phyloP scores from a whole-genome alignment of 148 eudicot genomes.

The Rhododendron mucronatum region DNA sequence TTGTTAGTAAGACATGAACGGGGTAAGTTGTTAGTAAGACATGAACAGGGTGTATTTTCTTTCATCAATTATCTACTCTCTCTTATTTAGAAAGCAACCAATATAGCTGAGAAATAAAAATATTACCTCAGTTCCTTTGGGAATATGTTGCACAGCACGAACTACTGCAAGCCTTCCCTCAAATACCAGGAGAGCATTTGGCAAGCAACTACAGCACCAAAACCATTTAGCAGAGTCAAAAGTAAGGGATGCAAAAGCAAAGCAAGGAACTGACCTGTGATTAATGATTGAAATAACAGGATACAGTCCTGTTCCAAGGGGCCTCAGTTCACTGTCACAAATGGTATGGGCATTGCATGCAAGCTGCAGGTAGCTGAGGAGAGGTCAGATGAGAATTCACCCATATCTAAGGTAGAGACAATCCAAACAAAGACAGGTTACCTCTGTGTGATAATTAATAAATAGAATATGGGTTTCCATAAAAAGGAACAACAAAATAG shows the following conservation, averaged over 20 bases:
- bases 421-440: neutral
- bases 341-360: conserved; percentile 95
- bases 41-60: neutral
- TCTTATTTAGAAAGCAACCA: neutral
- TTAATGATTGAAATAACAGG: conserved; percentile 73
- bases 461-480: neutral
- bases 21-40: neutral
- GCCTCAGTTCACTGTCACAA: conserved; percentile 83
- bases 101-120: conserved; percentile 5
- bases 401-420: neutral
- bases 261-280: conserved; percentile 58
- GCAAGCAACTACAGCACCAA: conserved; percentile 66
- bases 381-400: conserved; percentile 9
- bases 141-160: conserved; percentile 75
- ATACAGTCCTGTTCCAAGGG: conserved; percentile 83
- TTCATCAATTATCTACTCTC: neutral
- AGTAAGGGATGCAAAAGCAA: neutral
- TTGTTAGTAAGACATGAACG: neutral
- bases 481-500: neutral
- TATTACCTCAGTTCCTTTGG: conserved; percentile 94
- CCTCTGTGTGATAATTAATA: neutral
- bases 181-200: conserved; percentile 81
- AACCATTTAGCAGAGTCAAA: conserved; percentile 15
- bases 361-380: conserved; percentile 44
- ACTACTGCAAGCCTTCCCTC: conserved; percentile 76